Conservation (phyloP, 2,329 filamentous ascomycete genomes). For the Trichothecium roseum region DNA sequence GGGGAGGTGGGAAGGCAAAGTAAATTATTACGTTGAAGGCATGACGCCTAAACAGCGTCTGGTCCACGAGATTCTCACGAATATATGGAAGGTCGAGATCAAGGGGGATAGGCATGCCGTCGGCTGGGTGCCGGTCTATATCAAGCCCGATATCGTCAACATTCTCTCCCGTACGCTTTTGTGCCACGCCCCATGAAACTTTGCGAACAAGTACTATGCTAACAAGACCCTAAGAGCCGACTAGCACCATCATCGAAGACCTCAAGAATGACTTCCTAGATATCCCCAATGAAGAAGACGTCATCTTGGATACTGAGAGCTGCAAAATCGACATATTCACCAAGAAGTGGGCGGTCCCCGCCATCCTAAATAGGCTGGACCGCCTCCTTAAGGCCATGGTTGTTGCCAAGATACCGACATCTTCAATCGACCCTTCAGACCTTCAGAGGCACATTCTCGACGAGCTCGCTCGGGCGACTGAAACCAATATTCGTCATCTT, state of each 20-base stretch:
- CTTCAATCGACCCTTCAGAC: slow-evolving; percentile 8
- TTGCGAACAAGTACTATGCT: background rate
- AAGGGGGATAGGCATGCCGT: slow-evolving; percentile 31
- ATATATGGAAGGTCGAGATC: slow-evolving; percentile 39
- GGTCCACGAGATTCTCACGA: slow-evolving; percentile 32
- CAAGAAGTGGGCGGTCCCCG: slow-evolving; percentile 16
- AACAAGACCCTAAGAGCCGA: slow-evolving; percentile 6
- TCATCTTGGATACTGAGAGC: slow-evolving; percentile 11
- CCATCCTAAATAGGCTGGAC: slow-evolving; percentile 25
- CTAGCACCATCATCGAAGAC: slow-evolving; percentile 14
- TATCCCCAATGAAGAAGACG: slow-evolving; percentile 17
- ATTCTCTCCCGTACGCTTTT: slow-evolving; percentile 36
- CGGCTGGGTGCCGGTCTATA: slow-evolving; percentile 27
- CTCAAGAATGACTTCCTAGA: slow-evolving; percentile 20
- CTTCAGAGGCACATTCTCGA: slow-evolving; percentile 13
- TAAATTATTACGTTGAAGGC: background rate
- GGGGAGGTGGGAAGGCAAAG: no score
- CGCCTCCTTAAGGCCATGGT: slow-evolving; percentile 15
- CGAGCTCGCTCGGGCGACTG: slow-evolving; percentile 21
- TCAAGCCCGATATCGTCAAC: slow-evolving; percentile 29
- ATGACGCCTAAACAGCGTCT: slow-evolving; percentile 25
- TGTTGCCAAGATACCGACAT: slow-evolving; percentile 15
- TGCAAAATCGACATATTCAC: slow-evolving; percentile 18
- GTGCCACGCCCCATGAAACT: background rate
- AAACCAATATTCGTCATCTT: slow-evolving; percentile 15